Percentiles rank a stretch among this genome's conserved stretches.
These are phyloP conservation scores for Fusarium luffae DNA, from an alignment of 2,329 filamentous ascomycete genomes.

Conservation along the genomic window DNA sequence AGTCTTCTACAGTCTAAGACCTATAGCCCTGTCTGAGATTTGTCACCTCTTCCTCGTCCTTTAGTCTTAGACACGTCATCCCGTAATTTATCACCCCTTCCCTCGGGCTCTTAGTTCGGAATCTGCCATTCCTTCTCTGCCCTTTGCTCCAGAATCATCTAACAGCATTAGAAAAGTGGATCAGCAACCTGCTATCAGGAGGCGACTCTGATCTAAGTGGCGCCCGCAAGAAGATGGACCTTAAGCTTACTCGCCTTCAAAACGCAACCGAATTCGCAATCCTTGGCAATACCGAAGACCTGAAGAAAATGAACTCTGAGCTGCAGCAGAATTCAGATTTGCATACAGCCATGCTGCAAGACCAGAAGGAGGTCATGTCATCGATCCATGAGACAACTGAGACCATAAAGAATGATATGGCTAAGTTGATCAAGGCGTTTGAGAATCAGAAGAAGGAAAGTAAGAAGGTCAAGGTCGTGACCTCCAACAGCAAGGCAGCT, in stretches of 20 bases:
- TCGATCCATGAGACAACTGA: slow-evolving; percentile 45
- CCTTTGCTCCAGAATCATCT: not conserved
- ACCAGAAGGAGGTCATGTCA: slow-evolving; percentile 43
- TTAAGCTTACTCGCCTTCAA: slow-evolving; percentile 44
- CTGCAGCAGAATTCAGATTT: slow-evolving; percentile 43
- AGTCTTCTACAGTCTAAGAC: fast-evolving
- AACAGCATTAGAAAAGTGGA: slow-evolving; percentile 42
- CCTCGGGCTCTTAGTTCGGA: no score
- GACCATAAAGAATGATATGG: slow-evolving; percentile 44
- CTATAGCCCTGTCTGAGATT: no score
- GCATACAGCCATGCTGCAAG: slow-evolving; percentile 43
- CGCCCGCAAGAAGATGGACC: slow-evolving; percentile 47
- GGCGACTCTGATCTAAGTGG: slow-evolving; percentile 48
- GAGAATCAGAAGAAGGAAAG: slow-evolving; percentile 36
- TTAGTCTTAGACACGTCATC: no score
- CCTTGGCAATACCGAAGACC: slow-evolving; percentile 49
- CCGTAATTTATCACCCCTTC: no score
- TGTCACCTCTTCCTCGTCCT: no score
- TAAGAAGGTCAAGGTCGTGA: slow-evolving; percentile 1
- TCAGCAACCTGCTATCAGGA: slow-evolving; percentile 46
- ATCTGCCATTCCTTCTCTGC: no score
- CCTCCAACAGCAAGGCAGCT: slow-evolving; percentile 34
- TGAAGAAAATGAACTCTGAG: slow-evolving; percentile 43
- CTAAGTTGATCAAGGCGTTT: slow-evolving; percentile 44
- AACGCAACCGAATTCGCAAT: slow-evolving; percentile 51